A percentile compares a stretch with the other conserved stretches of the same genome.
phyloP scores from a whole-genome alignment of 2,329 filamentous ascomycete species.

The Xylaria sp. region DNA sequence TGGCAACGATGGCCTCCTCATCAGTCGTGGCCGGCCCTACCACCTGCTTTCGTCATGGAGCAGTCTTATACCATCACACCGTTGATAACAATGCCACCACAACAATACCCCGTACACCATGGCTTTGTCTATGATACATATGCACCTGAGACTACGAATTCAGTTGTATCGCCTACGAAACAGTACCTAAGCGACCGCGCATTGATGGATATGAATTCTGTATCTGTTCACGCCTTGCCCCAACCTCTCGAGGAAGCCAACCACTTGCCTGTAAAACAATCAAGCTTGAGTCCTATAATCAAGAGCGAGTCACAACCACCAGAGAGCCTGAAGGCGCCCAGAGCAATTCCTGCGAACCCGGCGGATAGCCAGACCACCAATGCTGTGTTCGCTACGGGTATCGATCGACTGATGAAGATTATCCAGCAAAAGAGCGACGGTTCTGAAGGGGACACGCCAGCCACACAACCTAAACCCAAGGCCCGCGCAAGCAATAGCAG shows the following conservation, averaged over 20 bases:
- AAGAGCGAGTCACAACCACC: conserved; percentile 34
- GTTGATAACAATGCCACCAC: conserved; percentile 52
- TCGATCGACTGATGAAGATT: conserved; percentile 88
- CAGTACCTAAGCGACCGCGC: conserved; percentile 30
- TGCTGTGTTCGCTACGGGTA: conserved; percentile 79
- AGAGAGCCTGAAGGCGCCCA: conserved; percentile 43
- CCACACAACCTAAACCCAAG: conserved; percentile 15
- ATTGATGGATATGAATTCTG: conserved; percentile 27
- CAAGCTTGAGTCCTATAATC: conserved; percentile 33
- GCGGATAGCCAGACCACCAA: conserved; percentile 59
- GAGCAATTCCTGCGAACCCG: conserved; percentile 58
- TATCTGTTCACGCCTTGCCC: conserved; percentile 12
- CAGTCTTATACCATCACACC: conserved; percentile 57
- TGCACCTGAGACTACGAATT: conserved; percentile 18
- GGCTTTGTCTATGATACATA: conserved; percentile 34
- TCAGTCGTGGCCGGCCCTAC: conserved; percentile 57
- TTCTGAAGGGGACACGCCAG: conserved; percentile 33
- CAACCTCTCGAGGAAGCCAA: conserved; percentile 19
- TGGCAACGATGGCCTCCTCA: conserved; percentile 68
- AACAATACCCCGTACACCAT: conserved; percentile 33
- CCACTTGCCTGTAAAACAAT: conserved; percentile 22
- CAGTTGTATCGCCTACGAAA: conserved; percentile 26
- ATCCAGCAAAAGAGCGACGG: conserved; percentile 74
- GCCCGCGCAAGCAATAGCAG: conserved; percentile 8
- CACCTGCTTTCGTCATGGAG: conserved; percentile 59